These are phyloP conservation scores for Tricholoma hemisulphureum DNA, from an alignment of 768 basidiomycete species.

Conservation along the genomic window DNA sequence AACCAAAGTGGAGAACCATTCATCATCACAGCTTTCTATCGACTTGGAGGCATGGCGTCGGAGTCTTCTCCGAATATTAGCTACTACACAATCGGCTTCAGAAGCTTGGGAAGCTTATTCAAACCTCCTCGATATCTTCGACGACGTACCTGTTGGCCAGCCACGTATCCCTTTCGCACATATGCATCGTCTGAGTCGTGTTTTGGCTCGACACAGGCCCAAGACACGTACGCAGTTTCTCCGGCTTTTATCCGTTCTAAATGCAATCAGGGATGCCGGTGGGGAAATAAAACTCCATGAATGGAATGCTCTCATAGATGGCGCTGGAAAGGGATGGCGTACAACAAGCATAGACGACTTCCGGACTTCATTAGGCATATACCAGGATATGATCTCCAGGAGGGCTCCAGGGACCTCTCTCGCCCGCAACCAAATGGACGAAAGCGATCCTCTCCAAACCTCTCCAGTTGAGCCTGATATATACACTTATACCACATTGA, in stretches of 20 bases:
- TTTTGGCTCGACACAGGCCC: constrained; percentile 52
- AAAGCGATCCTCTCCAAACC: constrained; percentile 5
- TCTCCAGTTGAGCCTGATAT: constrained; percentile 53
- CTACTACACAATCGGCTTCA: constrained; percentile 16
- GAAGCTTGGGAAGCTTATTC: constrained; percentile 45
- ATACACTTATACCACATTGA: constrained; percentile 65
- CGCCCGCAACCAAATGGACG: constrained; percentile 13
- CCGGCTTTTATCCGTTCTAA: constrained; percentile 67
- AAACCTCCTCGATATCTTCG: constrained; percentile 30
- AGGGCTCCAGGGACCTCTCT: constrained; percentile 40
- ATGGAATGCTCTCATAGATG: constrained; percentile 75
- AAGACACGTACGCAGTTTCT: constrained; percentile 61
- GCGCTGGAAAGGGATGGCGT: constrained; percentile 64
- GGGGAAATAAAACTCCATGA: constrained; percentile 59
- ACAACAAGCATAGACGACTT: constrained; percentile 58
- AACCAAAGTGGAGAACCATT: neutral
- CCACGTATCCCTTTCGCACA: constrained; percentile 38
- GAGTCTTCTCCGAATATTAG: constrained; percentile 18
- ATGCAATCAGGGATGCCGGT: constrained; percentile 52
- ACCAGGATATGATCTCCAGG: constrained; percentile 55
- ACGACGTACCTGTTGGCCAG: constrained; percentile 18
- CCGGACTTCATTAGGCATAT: constrained; percentile 56
- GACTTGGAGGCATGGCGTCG: constrained; percentile 11
- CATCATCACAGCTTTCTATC: neutral
- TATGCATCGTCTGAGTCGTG: constrained; percentile 61